Base-by-base conservation (phyloP, 345 rosid genomes). In the Populus nigra region DNA sequence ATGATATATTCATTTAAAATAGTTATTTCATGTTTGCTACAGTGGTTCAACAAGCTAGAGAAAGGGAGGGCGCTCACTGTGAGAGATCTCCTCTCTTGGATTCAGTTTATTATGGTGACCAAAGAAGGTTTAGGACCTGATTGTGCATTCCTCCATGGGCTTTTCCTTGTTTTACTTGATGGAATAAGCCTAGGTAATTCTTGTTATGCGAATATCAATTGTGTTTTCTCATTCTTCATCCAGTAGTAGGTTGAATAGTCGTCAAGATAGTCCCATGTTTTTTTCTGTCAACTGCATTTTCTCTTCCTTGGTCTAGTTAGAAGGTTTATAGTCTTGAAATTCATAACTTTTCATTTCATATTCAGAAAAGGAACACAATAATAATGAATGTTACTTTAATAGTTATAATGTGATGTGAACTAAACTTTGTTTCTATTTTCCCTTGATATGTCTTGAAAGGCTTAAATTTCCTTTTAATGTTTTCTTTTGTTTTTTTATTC, bases 51-150 rank as follows among this genome's bases (percentile, higher is more conserved):
- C 83, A 80, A 84, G 82, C 85, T 90, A 87, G 89, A 87, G 79
- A 81, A 86, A 23, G 99, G 93, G 81, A 92, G 96, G 83, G 78
- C 72, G 61, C 96, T 93, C 69, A 95, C 99, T 47, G 91, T 93
- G 76, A 91, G 99, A 87, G 99, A 95, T 87, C 94, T 95, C 66
- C 85, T 95, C 62, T 91, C 99, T 68, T 95, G 99, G 99, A 77
- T 93, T 76, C 85, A 86, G 53, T 95, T 95, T 83, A 82, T 92
- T 70, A 87, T 89, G 49, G 79, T 76, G 73, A 88, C 91, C 47
- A 86, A 78, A 78, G 85, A 71, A 84, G 81, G 79, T 83, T 83
- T 95, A 77, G 94, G 87, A 83, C 78, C 86, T 68, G 88, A 85
- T 74, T 79, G 72, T 84, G 91, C 96, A 49, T 87, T 91, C 71